Conservation (phyloP, 75 land plant species). For the Isoetes taiwanensis region DNA sequence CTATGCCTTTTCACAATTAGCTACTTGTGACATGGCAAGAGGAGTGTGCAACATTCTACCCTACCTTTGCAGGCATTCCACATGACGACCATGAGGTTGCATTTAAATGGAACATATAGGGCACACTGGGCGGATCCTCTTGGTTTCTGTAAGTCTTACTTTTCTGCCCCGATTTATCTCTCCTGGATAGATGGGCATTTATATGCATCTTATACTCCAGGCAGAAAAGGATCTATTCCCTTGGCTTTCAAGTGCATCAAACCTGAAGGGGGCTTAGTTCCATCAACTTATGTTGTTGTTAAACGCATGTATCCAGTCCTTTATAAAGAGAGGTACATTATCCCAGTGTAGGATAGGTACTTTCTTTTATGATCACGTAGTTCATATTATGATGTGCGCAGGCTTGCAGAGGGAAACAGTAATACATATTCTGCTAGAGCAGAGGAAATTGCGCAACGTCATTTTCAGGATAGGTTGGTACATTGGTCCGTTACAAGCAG, state of each 20-base stretch:
- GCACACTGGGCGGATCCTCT: conserved; percentile 66
- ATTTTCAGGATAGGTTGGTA: conserved; percentile 41
- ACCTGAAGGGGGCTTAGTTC: conserved; percentile 52
- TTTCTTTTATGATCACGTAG: neutral
- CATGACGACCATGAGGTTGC: conserved; percentile 27
- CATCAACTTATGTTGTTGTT: conserved; percentile 47
- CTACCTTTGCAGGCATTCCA: conserved; percentile 30
- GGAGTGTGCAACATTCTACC: neutral
- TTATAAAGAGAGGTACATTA: conserved; percentile 49
- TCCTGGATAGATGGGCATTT: neutral
- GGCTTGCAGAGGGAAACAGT: conserved; percentile 34
- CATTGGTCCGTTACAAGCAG: no score
- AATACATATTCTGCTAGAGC: conserved; percentile 49
- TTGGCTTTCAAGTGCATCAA: conserved; percentile 69
- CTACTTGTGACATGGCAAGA: neutral
- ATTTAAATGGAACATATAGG: conserved; percentile 69
- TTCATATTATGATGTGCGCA: conserved; percentile 11
- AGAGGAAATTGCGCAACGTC: conserved; percentile 28
- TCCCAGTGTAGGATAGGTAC: neutral
- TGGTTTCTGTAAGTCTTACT: conserved; percentile 49
- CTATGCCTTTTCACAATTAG: neutral
- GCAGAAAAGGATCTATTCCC: conserved; percentile 35
- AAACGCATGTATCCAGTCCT: conserved; percentile 59
- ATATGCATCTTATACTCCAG: conserved; percentile 16
- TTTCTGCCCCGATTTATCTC: neutral